Evolutionary conservation across 352 stramenopile species (phyloP).

Genomic region (Phytophthora palmivora): DNA sequence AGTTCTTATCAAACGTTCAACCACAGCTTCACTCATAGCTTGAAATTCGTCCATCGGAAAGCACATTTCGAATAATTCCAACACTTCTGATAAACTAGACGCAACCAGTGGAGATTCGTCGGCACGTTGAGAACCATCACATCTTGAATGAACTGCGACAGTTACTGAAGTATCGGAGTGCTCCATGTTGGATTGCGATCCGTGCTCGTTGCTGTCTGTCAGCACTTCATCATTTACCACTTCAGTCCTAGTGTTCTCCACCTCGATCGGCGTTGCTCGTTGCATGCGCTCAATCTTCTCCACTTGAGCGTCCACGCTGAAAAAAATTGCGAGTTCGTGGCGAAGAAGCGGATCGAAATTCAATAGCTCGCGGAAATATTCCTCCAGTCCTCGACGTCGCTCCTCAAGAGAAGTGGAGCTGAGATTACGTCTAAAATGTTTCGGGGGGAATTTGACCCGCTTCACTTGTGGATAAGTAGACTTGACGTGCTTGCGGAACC

Average conservation of each 20-base stretch:
- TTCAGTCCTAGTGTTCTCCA: background rate
- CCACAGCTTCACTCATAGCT: background rate
- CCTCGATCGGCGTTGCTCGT: background rate
- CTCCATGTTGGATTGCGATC: too few species aligned
- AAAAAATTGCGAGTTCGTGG: conserved; percentile 3
- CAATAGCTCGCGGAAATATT: background rate
- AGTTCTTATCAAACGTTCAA: background rate
- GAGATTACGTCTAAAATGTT: background rate
- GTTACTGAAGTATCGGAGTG: background rate
- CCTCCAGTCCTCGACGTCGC: background rate
- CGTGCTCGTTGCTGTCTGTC: too few species aligned
- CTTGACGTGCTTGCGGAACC: background rate
- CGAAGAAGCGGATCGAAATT: background rate
- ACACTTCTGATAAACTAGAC: background rate
- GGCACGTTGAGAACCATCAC: background rate
- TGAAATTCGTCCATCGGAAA: conserved; percentile 2
- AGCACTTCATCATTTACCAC: too few species aligned
- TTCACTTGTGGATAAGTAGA: background rate
- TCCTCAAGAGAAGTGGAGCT: too few species aligned
- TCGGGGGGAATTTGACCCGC: background rate
- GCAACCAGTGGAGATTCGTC: background rate
- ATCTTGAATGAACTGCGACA: background rate
- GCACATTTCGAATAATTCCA: conserved; percentile 2
- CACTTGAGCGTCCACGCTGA: background rate
- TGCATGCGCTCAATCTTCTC: background rate